Percentiles rank a stretch among this genome's conserved stretches.
phyloP scores from a whole-genome alignment of 306 rosid species.

The Elaeagnus macrophylla region DNA sequence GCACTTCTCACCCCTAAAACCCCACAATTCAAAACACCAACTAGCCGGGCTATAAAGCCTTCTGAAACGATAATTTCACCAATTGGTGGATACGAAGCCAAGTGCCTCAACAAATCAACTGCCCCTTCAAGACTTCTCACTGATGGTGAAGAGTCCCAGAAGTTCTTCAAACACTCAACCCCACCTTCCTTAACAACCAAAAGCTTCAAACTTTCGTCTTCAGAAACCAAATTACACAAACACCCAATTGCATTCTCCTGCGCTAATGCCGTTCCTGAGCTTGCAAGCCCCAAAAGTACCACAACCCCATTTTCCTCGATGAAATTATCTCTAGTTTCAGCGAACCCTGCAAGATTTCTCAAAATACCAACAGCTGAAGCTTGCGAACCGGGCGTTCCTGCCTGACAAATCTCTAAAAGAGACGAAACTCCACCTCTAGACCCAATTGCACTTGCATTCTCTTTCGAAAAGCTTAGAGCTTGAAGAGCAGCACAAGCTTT shows the following conservation, averaged over 20 bases:
- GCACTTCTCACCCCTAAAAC: neutral
- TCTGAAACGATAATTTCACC: neutral
- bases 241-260: slow-evolving; percentile 3
- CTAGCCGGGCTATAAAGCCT: neutral
- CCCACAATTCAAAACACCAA: neutral
- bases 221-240: neutral
- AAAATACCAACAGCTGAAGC: slow-evolving; percentile 1
- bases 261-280: neutral
- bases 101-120: neutral
- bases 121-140: neutral
- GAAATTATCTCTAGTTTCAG: neutral
- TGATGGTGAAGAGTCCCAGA: neutral
- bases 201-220: slow-evolving; percentile 1
- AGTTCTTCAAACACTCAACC: slow-evolving; percentile 1
- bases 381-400: neutral
- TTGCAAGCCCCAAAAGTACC: neutral
- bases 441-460: neutral
- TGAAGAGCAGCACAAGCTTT: slow-evolving; percentile 7
- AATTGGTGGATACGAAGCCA: neutral
- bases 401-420: slow-evolving; percentile 1
- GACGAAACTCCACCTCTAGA: neutral
- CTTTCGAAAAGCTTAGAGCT: neutral
- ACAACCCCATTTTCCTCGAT: neutral
- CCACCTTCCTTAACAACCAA: slow-evolving; percentile 1
- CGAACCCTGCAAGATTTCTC: neutral